Base-by-base conservation (phyloP, 2,329 filamentous ascomycete genomes). In the Fusarium buharicum region DNA sequence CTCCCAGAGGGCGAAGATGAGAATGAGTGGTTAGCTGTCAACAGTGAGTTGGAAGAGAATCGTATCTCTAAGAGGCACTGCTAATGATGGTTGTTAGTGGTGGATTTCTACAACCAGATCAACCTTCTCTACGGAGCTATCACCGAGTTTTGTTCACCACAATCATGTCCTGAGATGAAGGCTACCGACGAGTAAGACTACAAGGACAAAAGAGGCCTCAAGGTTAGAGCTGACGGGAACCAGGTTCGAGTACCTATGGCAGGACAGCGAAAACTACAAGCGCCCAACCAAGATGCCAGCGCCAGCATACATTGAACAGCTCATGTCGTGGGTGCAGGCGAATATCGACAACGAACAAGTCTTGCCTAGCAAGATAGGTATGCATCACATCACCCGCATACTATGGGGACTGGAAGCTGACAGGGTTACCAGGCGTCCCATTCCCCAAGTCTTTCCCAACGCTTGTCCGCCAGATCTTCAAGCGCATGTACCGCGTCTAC, bases 41-140 rank as follows among this genome's bases (percentile, higher is more conserved):
- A 99, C 79, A 91, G 93, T 96, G 81, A 70, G 87, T 68, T 16
- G 33, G 27, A 14, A 18, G 8, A 18, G 12, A 2, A 20, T 5
- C 18, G 11, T 11, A 6, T 14, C 6, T 12, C 13, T 3, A 7
- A 17, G 13, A 14, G 34, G 3, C 6, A 6, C 2, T 28, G n/a
- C 53, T 63, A 31, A 64, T 55, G 17, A 28, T 33, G 13, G 4
- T 18, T 20, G 20, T 11, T 68, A 97, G 93, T 99, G 81, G 95
- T 99, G 81, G 95, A 99, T 79, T 99, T 99, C 79, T 99, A 99
- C 86, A 99, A 99, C 82, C 95, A 99, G 79, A 96, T 99, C 82
- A 99, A 99, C 79, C 86, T 99, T 31, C 89, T 99, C 57, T 99
- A 99, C 76, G 96, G 96, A 57, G 95, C 95, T 67, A 99, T 99